These are phyloP conservation scores for Olyra latifolia DNA, from an alignment of 176 grass and related monocot species.

Conservation along the genomic window DNA sequence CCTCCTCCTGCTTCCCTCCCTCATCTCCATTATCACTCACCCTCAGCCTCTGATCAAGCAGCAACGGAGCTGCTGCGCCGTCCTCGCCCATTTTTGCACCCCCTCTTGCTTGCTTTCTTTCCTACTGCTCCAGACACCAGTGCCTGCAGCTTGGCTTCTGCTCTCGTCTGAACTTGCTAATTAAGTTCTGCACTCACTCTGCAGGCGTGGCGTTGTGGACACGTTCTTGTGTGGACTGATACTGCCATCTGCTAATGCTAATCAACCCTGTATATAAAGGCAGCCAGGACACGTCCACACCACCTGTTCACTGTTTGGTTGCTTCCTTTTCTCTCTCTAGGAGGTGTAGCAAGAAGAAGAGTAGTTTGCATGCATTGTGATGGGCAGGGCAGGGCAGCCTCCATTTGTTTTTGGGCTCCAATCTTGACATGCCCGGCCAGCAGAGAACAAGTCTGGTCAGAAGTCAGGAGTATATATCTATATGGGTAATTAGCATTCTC, in stretches of 20 bases:
- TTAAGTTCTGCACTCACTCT: neutral
- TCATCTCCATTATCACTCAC: neutral
- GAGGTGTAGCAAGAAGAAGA: neutral
- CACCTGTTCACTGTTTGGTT: neutral
- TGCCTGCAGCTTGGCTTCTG: neutral
- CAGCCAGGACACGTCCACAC: slow-evolving; percentile 8
- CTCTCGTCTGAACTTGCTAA: neutral
- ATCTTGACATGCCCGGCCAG: neutral
- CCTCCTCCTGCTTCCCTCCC: neutral
- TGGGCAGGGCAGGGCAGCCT: neutral
- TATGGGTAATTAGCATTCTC: neutral
- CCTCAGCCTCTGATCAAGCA: neutral
- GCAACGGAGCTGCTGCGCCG: slow-evolving; percentile 21
- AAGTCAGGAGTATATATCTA: neutral
- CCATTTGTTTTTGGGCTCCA: neutral
- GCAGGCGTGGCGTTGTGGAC: neutral
- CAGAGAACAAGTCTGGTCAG: neutral
- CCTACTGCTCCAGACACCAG: neutral
- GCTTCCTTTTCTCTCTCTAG: neutral
- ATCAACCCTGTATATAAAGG: neutral
- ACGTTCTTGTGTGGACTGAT: neutral
- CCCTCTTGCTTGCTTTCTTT: neutral
- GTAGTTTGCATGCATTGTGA: too few relatives aligned
- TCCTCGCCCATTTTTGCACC: slow-evolving; percentile 21
- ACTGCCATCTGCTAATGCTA: too few relatives aligned